These are phyloP conservation scores for Salvia rosmarinus DNA, from an alignment of 257 asterid genomes.

Conservation along the genomic window DNA sequence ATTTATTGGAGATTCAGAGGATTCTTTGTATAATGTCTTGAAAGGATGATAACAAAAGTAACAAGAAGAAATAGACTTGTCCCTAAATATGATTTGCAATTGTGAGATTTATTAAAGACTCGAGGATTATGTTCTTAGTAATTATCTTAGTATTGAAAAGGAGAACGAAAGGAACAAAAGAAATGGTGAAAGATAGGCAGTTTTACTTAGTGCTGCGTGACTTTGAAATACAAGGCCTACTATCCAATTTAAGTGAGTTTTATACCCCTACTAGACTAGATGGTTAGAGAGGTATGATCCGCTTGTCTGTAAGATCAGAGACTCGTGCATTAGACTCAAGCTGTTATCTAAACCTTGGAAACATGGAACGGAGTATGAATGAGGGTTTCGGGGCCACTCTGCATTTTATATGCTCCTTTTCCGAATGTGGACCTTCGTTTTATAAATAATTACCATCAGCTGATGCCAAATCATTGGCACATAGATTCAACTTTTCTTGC, in stretches of 20 bases:
- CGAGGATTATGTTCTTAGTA: not conserved
- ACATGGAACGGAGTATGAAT: not conserved
- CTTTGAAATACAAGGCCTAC: not conserved
- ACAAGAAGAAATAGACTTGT: not conserved
- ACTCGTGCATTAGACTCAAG: not conserved
- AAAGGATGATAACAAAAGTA: not conserved
- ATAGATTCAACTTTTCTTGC: not conserved
- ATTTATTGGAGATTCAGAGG: not conserved
- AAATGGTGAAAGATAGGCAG: not conserved
- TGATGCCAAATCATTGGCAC: not conserved
- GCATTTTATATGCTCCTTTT: not conserved
- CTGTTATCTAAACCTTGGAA: not conserved
- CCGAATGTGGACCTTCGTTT: not conserved
- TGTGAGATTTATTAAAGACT: not conserved
- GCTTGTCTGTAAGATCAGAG: not conserved
- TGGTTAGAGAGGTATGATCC: not conserved
- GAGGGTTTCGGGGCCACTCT: not conserved
- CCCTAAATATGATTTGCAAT: not conserved
- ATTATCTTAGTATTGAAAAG: slow-evolving; percentile 1
- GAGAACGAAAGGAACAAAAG: not conserved
- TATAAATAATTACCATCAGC: not conserved
- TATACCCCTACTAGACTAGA: not conserved
- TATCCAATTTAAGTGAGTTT: not conserved
- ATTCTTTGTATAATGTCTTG: not conserved
- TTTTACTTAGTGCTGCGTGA: not conserved